Base-by-base conservation (phyloP, 2,329 filamentous ascomycete genomes). In the Daldinia sp. region DNA sequence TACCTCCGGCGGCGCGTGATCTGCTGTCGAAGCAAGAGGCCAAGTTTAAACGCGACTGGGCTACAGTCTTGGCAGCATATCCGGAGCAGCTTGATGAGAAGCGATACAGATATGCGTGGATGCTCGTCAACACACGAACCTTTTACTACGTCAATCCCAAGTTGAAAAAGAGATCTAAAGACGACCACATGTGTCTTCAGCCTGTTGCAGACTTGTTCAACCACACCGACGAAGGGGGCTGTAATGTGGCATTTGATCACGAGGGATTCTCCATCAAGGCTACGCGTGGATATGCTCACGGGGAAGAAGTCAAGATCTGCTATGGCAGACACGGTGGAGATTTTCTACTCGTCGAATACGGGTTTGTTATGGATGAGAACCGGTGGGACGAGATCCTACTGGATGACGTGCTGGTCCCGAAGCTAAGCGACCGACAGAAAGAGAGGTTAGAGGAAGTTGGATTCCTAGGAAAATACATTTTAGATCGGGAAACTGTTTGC, bases 191-290 rank as follows among this genome's bases (percentile, higher is more conserved):
- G 82, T 88, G 88, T 9, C 84, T 93, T 72, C 90, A 90, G 78
- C 92, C 92, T 0, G 89, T 92, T 39, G 88, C 90, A 1, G 92
- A 94, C 77, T 87, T 92, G 62, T 90, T 93, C 82, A 94, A 88
- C 73, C 86, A 87, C 74, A 77, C 81, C 4, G 79, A 84, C 42
- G 72, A 72, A 10, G 83, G 84, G 9, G 83, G 84, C 13, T 90
- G 88, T 78, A 78, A 82, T 13, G 87, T 89, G 0, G 75, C 81
- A 2, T 87, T 87, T 73, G 81, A 84, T 51, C 69, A 78, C 0
- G 77, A 79, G 0, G 84, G 84, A 5, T 92, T 89, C 79, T 83
- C 81, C 26, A 83, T 92, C 53, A 83, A 79, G 18, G 84, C 88
- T 2, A 80, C 84, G 53, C 78, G 81, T 1, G 75, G 81, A 0